A percentile compares a stretch with the other conserved stretches of the same genome.
Evolutionary conservation across 2,329 filamentous ascomycete genomes (phyloP).

Genomic region (Xylariaceae sp.): DNA sequence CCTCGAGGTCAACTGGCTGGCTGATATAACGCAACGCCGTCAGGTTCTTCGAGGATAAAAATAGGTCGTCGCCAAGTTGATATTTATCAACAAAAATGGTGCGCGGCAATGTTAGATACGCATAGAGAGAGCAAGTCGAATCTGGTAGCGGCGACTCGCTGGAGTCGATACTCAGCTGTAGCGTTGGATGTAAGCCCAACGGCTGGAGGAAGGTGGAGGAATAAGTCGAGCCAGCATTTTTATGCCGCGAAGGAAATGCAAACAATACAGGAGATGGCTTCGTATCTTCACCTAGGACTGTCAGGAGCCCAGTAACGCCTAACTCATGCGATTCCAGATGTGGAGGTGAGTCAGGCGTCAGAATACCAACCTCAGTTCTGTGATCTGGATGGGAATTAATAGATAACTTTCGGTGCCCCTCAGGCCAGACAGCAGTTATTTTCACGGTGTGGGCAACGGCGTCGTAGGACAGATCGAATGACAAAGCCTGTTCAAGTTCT

Average conservation of each 20-base stretch:
- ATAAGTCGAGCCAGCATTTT: constrained; percentile 54
- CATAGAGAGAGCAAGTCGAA: constrained; percentile 64
- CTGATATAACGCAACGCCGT: constrained; percentile 60
- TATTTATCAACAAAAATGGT: constrained; percentile 82
- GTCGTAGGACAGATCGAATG: constrained; percentile 67
- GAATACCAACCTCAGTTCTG: constrained; percentile 73
- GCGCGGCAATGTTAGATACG: constrained; percentile 77
- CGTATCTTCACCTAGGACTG: constrained; percentile 68
- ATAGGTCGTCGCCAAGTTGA: constrained; percentile 70
- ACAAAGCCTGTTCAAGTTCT: constrained; percentile 40
- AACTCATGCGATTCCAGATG: constrained; percentile 65
- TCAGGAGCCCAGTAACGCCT: constrained; percentile 70
- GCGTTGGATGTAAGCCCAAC: constrained; percentile 75
- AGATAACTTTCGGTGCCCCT: constrained; percentile 36
- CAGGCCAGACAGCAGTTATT: constrained; percentile 59
- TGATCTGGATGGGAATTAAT: constrained; percentile 40
- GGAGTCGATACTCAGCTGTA: constrained; percentile 60
- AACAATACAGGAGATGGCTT: constrained; percentile 73
- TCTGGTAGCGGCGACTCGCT: constrained; percentile 46
- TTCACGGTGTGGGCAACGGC: constrained; percentile 59
- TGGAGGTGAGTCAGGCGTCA: constrained; percentile 58
- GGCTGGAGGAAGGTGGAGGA: constrained; percentile 60
- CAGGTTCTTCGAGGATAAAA: constrained; percentile 76
- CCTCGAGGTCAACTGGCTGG: constrained; percentile 81
- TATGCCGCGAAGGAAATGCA: constrained; percentile 74